Base-by-base conservation (phyloP, 164 flowering plant species). In the Vitis labrusca region DNA sequence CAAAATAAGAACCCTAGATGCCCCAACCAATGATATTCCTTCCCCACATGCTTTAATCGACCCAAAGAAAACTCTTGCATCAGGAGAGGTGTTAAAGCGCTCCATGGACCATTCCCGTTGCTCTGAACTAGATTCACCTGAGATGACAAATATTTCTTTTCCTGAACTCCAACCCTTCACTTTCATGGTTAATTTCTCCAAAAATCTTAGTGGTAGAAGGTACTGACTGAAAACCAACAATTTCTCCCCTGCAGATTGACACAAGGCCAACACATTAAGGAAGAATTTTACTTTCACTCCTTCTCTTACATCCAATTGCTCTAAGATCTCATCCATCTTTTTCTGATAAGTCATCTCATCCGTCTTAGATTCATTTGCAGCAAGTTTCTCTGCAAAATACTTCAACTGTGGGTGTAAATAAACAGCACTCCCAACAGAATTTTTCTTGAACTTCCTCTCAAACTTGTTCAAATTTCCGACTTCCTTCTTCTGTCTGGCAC, bases 21-120 rank as follows among this genome's bases (percentile, higher is more conserved):
- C 97, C n/a, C 98, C 98, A 5, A 94, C 97, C 52, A 94, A 77
- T 12, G 98, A 94, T 10, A 94, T 94, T 3, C 98, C 97, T 70
- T 94, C 98, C 2, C 97, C 98, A 66, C 98, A 94, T 7, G 97
- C 97, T 73, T 88, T 92, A 51, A 92, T 91, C 1, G 97, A 94
- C 10, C 97, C 97, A 76, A 92, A 94, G 55, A 94, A 83, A 2
- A 94, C 88, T 71, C 81, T 85, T 3, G 97, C 93, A 73, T 86
- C 86, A 44, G 91, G 76, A 2, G 92, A 87, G n/a, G 65, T 81
- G 77, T 94, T 94, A 67, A 94, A 92, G 6, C 58, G 79, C 0
- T 92, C 92, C 93, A 92, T 85, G 0, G 88, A 73, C 70, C 50
- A 66, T 67, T 90, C 97, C 29, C 98, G 74, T 0, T 78, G 77